Conservation (phyloP, 2,329 filamentous ascomycete species). For the Chaetomiaceae sp. region DNA sequence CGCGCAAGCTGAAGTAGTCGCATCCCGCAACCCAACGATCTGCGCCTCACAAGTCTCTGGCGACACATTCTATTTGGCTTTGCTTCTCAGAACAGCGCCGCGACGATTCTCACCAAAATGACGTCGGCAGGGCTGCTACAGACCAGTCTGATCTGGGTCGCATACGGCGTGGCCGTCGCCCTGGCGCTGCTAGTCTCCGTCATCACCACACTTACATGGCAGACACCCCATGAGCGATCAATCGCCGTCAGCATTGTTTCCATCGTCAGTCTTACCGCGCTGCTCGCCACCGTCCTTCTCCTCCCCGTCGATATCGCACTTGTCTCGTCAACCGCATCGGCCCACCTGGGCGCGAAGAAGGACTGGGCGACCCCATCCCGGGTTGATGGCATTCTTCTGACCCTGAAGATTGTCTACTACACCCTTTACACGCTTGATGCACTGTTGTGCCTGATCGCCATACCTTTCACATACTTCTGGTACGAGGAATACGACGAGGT, state of each 20-base stretch:
- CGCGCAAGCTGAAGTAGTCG: background rate
- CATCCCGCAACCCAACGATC: no score
- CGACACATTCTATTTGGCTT: no score
- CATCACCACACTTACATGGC: constrained; percentile 88
- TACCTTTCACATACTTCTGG: constrained; percentile 97
- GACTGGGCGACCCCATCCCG: constrained; percentile 86
- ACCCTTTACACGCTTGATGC: constrained; percentile 87
- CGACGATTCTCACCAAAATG: constrained; percentile 24
- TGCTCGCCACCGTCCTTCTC: constrained; percentile 87
- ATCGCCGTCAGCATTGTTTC: constrained; percentile 76
- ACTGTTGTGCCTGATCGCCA: constrained; percentile 78
- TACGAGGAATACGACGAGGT: constrained; percentile 97
- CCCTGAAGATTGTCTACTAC: constrained; percentile 88
- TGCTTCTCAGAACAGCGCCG: background rate
- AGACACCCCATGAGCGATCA: constrained; percentile 81
- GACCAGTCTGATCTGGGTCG: constrained; percentile 88
- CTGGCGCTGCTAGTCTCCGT: constrained; percentile 72
- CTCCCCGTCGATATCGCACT: constrained; percentile 94
- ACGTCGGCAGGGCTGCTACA: constrained; percentile 62
- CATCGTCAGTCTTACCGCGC: constrained; percentile 78
- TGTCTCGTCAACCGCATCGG: constrained; percentile 79
- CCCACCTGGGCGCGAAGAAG: constrained; percentile 76
- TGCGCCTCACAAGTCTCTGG: no score
- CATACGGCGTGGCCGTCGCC: constrained; percentile 78
- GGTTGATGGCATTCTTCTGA: constrained; percentile 71